phyloP scores from a whole-genome alignment of 2,329 filamentous ascomycete species.

The Leptosphaerulina australis region DNA sequence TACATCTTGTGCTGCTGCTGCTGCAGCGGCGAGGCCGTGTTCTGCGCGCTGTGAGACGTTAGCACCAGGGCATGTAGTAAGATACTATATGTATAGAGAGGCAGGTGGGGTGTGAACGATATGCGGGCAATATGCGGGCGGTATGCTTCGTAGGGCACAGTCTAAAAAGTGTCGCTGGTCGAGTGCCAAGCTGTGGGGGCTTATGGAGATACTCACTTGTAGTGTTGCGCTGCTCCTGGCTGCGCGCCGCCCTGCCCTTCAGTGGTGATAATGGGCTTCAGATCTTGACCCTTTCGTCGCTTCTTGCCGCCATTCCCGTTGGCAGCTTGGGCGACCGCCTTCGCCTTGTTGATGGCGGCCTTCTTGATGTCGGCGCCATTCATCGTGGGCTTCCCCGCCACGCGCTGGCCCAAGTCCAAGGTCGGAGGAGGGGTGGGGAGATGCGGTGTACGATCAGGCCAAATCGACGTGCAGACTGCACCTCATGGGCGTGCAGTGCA shows the following conservation, averaged over 20 bases:
- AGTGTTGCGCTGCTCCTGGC: too few species aligned
- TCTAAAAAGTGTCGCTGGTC: neutral
- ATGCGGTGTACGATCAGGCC: conserved; percentile 16
- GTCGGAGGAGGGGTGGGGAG: conserved; percentile 22
- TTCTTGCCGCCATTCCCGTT: conserved; percentile 69
- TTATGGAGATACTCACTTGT: conserved; percentile 7
- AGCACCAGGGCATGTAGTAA: too few species aligned
- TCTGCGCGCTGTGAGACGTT: conserved; percentile 48
- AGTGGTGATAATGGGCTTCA: conserved; percentile 78
- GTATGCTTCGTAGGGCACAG: conserved; percentile 8
- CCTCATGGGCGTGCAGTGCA: conserved; percentile 9
- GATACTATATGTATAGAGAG: too few species aligned
- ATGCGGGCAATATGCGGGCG: conserved; percentile 9
- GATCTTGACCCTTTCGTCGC: conserved; percentile 71
- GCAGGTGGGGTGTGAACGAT: too few species aligned
- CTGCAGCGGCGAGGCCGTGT: conserved; percentile 56
- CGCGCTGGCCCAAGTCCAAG: conserved; percentile 30
- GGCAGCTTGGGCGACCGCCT: conserved; percentile 65
- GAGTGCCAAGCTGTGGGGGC: conserved; percentile 6
- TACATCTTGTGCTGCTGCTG: conserved; percentile 56
- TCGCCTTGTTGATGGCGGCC: conserved; percentile 69
- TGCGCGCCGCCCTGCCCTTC: conserved; percentile 58
- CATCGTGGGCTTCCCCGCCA: conserved; percentile 54
- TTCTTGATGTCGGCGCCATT: conserved; percentile 69
- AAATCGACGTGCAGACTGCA: conserved; percentile 12